Base-by-base conservation (phyloP, 768 basidiomycete species). In the Russula sp. region DNA sequence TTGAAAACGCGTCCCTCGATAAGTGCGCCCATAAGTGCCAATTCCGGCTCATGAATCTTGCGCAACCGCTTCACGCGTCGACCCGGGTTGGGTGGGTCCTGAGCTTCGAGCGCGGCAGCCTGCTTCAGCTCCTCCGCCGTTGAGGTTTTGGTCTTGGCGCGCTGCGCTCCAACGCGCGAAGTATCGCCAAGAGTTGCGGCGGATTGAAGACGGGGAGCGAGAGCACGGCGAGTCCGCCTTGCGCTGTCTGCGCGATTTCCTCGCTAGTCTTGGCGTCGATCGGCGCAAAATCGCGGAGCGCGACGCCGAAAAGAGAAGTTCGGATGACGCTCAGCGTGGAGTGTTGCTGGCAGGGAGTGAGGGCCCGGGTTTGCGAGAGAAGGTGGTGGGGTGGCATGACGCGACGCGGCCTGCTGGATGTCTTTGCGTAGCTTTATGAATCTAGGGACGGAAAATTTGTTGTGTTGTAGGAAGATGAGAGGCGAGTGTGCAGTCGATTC, bases 271-370 rank as follows among this genome's bases (percentile, higher is more conserved):
- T 73, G 50, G 77, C 71, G 69, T 86, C 81, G 48, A 88, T 67
- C 51, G 80, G 77, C 0, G 80, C 75, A 66, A 79, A 79, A 71
- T 89, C 83, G 46, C 90, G 83, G 26, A 92, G 75, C 1, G 88
- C 84, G 62, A 88, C 90, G 40, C 90, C 88, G 69, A 94, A 87
- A 57, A 94, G 83, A 67, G 88, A 84, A 11, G 92, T 88, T 51
- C 87, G 84, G 62, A 93, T 83, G 70, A 90, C 75, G 54, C 85
- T 86, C 71, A 94, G 80, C 42, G 79, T 10, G 88, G 86, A 54
- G 65, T n/a, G n/a, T 57, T 40, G 62, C 63, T 24, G 66, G 71
- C 38, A 70, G 58, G 7, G 74, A 64, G 32, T 67, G 24, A 73
- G 73, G 36, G 69, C 66, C 42, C 70, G 71, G 48, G 73, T 72